Evolutionary conservation across 2,329 filamentous ascomycete genomes (phyloP).

Genomic region (Plenodomus tracheiphilus): DNA sequence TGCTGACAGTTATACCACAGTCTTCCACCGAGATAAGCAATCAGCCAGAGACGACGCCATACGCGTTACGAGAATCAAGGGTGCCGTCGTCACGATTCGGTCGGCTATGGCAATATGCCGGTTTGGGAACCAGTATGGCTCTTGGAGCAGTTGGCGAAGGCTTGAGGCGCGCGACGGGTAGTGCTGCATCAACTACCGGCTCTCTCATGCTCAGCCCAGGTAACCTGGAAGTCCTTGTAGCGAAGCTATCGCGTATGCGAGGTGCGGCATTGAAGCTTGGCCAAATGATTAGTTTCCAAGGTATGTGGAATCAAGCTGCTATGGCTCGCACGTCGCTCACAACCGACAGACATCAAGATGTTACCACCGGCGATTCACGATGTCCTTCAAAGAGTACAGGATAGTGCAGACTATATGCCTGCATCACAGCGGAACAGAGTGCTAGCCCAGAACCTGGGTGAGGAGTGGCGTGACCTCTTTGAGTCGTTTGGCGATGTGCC

Average conservation of each 20-base stretch:
- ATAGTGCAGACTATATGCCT: constrained; percentile 98
- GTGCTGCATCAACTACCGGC: constrained; percentile 59
- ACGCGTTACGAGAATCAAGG: constrained; percentile 82
- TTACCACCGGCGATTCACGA: constrained; percentile 84
- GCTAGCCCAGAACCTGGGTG: constrained; percentile 74
- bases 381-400: constrained; percentile 91
- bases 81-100: constrained; percentile 87
- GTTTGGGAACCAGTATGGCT: constrained; percentile 92
- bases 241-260: constrained; percentile 93
- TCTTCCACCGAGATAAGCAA: constrained; percentile 29
- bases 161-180: constrained; percentile 76
- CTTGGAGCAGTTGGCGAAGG: constrained; percentile 87
- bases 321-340: not conserved
- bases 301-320: constrained; percentile 3
- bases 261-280: constrained; percentile 96
- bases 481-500: constrained; percentile 85
- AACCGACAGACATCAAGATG: constrained; percentile 76
- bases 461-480: constrained; percentile 84
- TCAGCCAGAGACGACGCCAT: constrained; percentile 47
- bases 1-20: constrained; percentile 50
- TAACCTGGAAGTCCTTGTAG: constrained; percentile 91
- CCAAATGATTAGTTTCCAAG: constrained; percentile 96
- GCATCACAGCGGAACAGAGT: constrained; percentile 89
- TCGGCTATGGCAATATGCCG: constrained; percentile 91
- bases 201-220: constrained; percentile 84